A percentile compares a stretch with the other conserved stretches of the same genome.
These are phyloP conservation scores for Xylaria sp. DNA, from an alignment of 2,329 filamentous ascomycete species.

Conservation along the genomic window DNA sequence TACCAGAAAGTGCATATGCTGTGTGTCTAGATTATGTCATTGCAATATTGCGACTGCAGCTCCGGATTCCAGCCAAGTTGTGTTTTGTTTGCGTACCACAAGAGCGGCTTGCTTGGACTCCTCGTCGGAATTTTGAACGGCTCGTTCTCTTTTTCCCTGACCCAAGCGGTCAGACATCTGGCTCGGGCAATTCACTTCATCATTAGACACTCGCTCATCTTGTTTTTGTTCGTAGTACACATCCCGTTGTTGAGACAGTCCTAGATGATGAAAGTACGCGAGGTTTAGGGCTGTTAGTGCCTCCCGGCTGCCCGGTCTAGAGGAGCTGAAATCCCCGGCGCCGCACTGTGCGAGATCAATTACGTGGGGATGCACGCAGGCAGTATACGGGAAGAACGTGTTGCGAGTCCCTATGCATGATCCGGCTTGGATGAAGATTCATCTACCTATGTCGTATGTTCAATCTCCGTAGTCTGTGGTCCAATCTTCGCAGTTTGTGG, in stretches of 20 bases:
- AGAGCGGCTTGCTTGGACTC: no score
- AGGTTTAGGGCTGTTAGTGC: not conserved
- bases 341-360: no score
- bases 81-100: not conserved
- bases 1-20: no score
- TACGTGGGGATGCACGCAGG: no score
- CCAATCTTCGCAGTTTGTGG: not conserved
- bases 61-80: not conserved
- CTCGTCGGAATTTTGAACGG: no score
- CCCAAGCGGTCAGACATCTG: not conserved
- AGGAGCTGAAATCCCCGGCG: no score
- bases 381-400: no score
- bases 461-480: not conserved
- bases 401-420: no score
- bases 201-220: not conserved
- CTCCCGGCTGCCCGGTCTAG: not conserved
- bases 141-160: not conserved
- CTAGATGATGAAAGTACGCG: no score
- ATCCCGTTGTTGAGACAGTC: not conserved
- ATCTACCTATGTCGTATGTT: not conserved
- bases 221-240: not conserved
- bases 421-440: no score
- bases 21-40: no score
- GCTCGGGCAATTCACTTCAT: not conserved
- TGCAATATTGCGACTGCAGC: not conserved